A percentile compares a stretch with the other conserved stretches of the same genome.
Evolutionary conservation across 2,329 filamentous ascomycete species (phyloP).

Genomic region (Huntiella abstrusa): DNA sequence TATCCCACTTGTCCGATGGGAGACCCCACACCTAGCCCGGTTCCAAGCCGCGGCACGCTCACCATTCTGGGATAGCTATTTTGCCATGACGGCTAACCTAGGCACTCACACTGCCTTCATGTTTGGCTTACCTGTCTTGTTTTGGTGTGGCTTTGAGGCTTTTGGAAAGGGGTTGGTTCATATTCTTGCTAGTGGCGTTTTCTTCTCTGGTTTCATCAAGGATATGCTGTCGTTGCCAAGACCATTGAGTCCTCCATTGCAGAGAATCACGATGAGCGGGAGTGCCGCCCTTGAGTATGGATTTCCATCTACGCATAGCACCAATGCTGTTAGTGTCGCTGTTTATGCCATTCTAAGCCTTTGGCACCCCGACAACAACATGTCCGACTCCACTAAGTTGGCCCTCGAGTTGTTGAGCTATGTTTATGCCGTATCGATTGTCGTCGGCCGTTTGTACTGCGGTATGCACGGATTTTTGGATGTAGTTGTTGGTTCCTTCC

Average conservation of each 20-base stretch:
- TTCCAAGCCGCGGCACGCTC: constrained; percentile 66
- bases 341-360: constrained; percentile 63
- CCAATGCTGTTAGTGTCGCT: constrained; percentile 88
- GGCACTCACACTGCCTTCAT: constrained; percentile 99
- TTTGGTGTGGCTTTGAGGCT: constrained; percentile 82
- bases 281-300: constrained; percentile 91
- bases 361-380: constrained; percentile 41
- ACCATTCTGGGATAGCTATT: constrained; percentile 81
- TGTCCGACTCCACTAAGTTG: constrained; percentile 38
- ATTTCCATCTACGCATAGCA: constrained; percentile 91
- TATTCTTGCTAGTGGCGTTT: constrained; percentile 60
- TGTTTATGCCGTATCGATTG: constrained; percentile 74
- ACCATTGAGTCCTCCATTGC: constrained; percentile 75
- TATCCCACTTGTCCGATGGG: constrained; percentile 77
- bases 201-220: constrained; percentile 84
- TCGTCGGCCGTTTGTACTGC: constrained; percentile 83
- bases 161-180: constrained; percentile 68
- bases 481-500: constrained; percentile 58
- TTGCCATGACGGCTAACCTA: constrained; percentile 88
- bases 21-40: constrained; percentile 83
- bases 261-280: constrained; percentile 93
- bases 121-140: constrained; percentile 80
- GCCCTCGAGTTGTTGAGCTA: constrained; percentile 53
- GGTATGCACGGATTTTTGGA: constrained; percentile 98
- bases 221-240: constrained; percentile 84